Evolutionary conservation across 306 rosid species (phyloP), one percentile per base, ranked within the genome.

Genomic region (Oemleria cerasiformis): DNA sequence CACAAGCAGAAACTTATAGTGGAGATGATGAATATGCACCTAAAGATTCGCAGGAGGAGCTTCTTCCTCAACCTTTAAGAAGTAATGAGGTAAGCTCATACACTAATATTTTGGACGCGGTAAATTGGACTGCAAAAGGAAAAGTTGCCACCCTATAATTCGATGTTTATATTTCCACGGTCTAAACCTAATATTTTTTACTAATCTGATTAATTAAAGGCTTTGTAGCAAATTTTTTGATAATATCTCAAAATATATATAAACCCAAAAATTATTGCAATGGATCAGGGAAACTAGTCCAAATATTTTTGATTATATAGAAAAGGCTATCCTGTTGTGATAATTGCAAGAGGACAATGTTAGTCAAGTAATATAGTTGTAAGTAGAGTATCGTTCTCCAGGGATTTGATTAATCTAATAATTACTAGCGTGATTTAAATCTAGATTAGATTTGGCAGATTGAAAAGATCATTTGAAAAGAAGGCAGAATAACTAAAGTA

Each of bases 61-160:
- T 36, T 72, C 84, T 70, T 74, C 62, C 83, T 70, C 77, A 80
- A 41, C 78, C 85, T 44, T 72, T 83, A 38, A 78, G 74, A 57
- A 80, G 72, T 21, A 80, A 83, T 13, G 78, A 78, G 87, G 90
- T 81, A 80, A 48, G 30, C 25, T 17, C 58, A 41, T 25, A 30
- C 54, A 16, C 40, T 54, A 36, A n/a, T 48, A 9, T 30, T 43
- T 45, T 66, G 6, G 16, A 48, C 23, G 48, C 21, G 1, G 17
- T 67, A 66, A 67, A 67, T 36, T 17, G 17, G 39, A 13, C n/a
- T 6, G 15, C 23, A 67, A 25, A 57, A 11, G 10, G 30, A 67
- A 36, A 67, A 9, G 47, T n/a, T 50, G 5, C 23, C 72, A n/a
- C 23, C 72, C 19, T 67, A 30, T 6, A 17, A 30, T 16, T 67